phyloP scores from a whole-genome alignment of 78 protist species.

The Monosiga brevicollis region DNA sequence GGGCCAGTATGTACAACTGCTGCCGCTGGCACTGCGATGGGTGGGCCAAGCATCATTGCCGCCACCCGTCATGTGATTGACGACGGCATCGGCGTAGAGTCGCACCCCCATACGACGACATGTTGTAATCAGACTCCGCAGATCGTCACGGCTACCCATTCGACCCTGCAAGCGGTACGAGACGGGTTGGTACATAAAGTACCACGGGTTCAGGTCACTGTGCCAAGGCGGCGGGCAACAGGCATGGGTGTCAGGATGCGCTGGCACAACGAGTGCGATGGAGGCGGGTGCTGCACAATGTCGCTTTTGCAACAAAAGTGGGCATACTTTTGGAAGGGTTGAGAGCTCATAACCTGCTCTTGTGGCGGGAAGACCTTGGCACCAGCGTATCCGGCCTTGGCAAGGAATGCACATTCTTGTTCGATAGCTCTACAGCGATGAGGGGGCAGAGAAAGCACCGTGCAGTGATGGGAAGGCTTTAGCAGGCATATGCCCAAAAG shows the following conservation, averaged over 20 bases:
- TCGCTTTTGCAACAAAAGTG: too few species aligned
- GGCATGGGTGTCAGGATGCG: background rate
- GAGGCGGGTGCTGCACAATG: too few species aligned
- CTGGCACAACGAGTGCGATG: background rate
- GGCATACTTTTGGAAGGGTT: slow-evolving; percentile 33
- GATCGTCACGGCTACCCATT: slow-evolving; percentile 31
- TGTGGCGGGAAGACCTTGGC: slow-evolving; percentile 52
- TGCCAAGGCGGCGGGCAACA: background rate
- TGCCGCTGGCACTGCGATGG: background rate
- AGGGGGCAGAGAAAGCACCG: too few species aligned
- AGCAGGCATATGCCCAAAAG: too few species aligned
- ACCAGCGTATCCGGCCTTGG: slow-evolving; percentile 40
- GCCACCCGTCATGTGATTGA: slow-evolving; percentile 64
- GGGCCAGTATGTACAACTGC: too few species aligned
- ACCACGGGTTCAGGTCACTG: slow-evolving; percentile 45
- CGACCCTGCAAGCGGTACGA: slow-evolving; percentile 48
- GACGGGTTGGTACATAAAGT: slow-evolving; percentile 57
- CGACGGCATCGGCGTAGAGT: slow-evolving; percentile 55
- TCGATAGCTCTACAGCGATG: too few species aligned
- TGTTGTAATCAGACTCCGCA: slow-evolving; percentile 19
- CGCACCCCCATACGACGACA: slow-evolving; percentile 45
- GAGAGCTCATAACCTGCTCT: slow-evolving; percentile 40
- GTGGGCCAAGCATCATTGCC: slow-evolving; percentile 43
- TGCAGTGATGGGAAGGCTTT: too few species aligned
- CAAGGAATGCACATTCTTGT: slow-evolving; percentile 44